Base-by-base conservation (phyloP, 257 asterid species). In the Solanum ossicruentum region DNA sequence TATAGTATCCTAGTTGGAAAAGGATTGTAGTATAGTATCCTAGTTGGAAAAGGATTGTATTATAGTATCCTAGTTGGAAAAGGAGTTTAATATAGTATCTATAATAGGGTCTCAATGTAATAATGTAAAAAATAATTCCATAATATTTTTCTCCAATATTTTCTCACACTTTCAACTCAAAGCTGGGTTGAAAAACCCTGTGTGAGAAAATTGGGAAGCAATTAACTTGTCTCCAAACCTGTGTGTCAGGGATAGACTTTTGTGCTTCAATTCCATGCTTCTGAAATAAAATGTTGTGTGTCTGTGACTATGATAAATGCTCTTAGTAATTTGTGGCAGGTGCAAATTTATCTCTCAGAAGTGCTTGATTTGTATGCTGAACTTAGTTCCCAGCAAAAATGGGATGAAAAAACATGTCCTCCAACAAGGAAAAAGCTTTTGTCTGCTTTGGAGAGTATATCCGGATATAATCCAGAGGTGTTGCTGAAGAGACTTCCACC, bases 341-440 rank as follows among this genome's bases (percentile, higher is more conserved):
- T 97, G 88, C 99, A 97, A 94, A 92, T 97, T 85, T 97, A 95
- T 89, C 92, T 95, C 63, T 95, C 99, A 2, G 99, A 97, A 88
- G 99, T 95, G 88, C 98, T 97, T 84, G 99, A 97, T 86, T 97
- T 97, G 95, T 91, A 97, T 79, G 84, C 85, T 16, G 98, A 95
- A 85, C 96, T 95, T 81, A 91, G 81, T 84, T 92, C 97, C 88
- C 95, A 94, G 89, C 92, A 92, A 65, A 88, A 90, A 84, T 97
- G 99, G 99, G 98, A 94, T 89, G 99, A 97, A 90, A 92, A 91
- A 90, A 86, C 91, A 70, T 94, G 86, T 88, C 91, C 98, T 41
- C 91, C 97, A 32, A 94, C 97, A 13, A 95, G 99, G 94, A 94
- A 93, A 88, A 97, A 95, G 84, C 92, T 97, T 49, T 86, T 95